Evolutionary conservation across 495 filamentous ascomycete genomes (phyloP).

Genomic region (Neurospora sp.): DNA sequence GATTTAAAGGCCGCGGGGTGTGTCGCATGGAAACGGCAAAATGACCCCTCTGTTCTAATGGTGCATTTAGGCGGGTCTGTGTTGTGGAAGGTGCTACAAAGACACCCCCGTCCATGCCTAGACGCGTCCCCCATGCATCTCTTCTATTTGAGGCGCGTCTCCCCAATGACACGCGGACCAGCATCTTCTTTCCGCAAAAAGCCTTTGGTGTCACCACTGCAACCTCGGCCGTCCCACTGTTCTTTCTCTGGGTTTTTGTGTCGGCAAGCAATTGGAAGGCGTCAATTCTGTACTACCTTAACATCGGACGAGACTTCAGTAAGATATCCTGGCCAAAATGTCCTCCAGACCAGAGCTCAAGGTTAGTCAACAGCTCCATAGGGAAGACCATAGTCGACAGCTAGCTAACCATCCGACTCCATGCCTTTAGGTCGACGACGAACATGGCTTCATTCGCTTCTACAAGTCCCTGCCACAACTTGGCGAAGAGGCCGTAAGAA

Average conservation of each 20-base stretch:
- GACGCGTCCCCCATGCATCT: constrained; percentile 10
- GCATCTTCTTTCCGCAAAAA: background rate
- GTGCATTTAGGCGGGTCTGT: background rate
- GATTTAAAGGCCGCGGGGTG: background rate
- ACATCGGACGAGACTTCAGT: background rate
- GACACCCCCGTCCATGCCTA: background rate
- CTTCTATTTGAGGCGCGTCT: constrained; percentile 21
- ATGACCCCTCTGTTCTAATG: background rate
- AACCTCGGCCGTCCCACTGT: background rate
- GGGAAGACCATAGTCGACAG: background rate
- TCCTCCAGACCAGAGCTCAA: constrained; percentile 86
- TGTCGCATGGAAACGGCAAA: background rate
- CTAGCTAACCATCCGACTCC: constrained; percentile 5
- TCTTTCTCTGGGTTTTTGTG: background rate
- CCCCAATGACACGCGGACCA: constrained; percentile 2
- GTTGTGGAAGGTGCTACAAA: background rate
- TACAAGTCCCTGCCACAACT: constrained; percentile 69
- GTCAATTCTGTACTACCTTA: background rate
- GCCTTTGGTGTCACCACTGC: background rate
- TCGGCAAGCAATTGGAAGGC: background rate
- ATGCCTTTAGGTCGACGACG: constrained; percentile 71
- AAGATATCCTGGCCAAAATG: constrained; percentile 42
- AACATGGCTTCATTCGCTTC: constrained; percentile 90
- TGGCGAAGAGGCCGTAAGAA: constrained; percentile 64
- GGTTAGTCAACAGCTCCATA: constrained; percentile 34